These are phyloP conservation scores for Hyparrhenia diplandra DNA, from an alignment of 176 grass and related monocot genomes.

Conservation along the genomic window DNA sequence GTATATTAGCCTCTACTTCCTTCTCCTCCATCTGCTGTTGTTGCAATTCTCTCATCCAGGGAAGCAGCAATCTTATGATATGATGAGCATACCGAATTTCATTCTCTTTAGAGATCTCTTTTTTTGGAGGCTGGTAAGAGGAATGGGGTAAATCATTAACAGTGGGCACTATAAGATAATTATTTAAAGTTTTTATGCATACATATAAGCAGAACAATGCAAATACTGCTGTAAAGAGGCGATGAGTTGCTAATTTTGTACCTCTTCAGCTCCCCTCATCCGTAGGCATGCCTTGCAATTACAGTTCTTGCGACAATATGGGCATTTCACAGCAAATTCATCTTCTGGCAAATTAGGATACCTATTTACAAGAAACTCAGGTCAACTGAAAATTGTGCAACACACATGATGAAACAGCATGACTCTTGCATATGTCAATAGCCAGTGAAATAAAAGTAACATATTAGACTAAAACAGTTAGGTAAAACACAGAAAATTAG, in stretches of 20 bases:
- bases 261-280: constrained; percentile 43
- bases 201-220: not conserved
- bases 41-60: constrained; percentile 59
- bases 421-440: not conserved
- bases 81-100: constrained; percentile 40
- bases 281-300: constrained; percentile 74
- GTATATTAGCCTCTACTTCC: constrained; percentile 64
- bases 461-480: not conserved
- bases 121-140: constrained; percentile 44
- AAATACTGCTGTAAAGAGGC: not conserved
- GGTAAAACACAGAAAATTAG: too few species aligned
- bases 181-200: not conserved
- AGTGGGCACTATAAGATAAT: too few species aligned
- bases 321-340: constrained; percentile 50
- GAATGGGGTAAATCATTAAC: too few species aligned
- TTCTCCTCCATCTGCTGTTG: constrained; percentile 58
- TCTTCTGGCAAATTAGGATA: constrained; percentile 58
- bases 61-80: constrained; percentile 42
- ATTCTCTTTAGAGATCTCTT: constrained; percentile 44
- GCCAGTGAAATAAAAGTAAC: not conserved
- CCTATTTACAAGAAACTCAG: constrained; percentile 40
- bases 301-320: constrained; percentile 61
- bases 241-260: constrained; percentile 8
- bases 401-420: not conserved
- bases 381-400: not conserved